These are phyloP conservation scores for Intubia oerlemansii DNA, from an alignment of 2,329 filamentous ascomycete genomes.

Conservation along the genomic window DNA sequence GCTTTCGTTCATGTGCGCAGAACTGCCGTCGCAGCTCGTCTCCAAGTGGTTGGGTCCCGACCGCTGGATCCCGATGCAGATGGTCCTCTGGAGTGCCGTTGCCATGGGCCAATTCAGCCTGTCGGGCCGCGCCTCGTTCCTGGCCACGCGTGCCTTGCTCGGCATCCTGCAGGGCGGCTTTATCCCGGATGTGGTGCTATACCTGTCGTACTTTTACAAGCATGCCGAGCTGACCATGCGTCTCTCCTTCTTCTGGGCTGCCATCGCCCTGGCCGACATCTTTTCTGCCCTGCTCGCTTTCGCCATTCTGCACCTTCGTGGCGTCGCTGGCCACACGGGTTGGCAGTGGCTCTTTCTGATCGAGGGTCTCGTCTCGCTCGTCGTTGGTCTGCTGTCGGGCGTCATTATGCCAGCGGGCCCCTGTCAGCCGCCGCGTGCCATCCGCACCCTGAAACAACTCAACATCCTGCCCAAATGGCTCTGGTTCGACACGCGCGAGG, in stretches of 20 bases:
- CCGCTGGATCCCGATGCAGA: conserved; percentile 37
- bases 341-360: conserved; percentile 34
- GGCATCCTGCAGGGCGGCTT: conserved; percentile 15
- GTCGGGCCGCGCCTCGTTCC: conserved; percentile 11
- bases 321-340: conserved; percentile 14
- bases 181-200: conserved; percentile 15
- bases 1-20: conserved; percentile 27
- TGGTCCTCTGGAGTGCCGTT: conserved; percentile 32
- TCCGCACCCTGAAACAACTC: too few relatives aligned
- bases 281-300: conserved; percentile 17
- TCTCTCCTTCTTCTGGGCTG: conserved; percentile 20
- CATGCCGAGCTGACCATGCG: conserved; percentile 18
- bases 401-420: conserved; percentile 31
- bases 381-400: conserved; percentile 29
- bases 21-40: conserved; percentile 39
- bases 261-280: conserved; percentile 19
- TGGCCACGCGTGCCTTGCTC: conserved; percentile 13
- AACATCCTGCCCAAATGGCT: too few relatives aligned
- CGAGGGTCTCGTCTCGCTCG: conserved; percentile 23
- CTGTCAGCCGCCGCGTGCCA: conserved; percentile 30
- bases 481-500: conserved; percentile 39
- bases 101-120: conserved; percentile 16
- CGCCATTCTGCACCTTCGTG: conserved; percentile 19
- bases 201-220: conserved; percentile 22
- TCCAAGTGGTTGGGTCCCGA: conserved; percentile 36